Conservation (phyloP, 176 grass and related monocot species). For the Cenchrus americanus region DNA sequence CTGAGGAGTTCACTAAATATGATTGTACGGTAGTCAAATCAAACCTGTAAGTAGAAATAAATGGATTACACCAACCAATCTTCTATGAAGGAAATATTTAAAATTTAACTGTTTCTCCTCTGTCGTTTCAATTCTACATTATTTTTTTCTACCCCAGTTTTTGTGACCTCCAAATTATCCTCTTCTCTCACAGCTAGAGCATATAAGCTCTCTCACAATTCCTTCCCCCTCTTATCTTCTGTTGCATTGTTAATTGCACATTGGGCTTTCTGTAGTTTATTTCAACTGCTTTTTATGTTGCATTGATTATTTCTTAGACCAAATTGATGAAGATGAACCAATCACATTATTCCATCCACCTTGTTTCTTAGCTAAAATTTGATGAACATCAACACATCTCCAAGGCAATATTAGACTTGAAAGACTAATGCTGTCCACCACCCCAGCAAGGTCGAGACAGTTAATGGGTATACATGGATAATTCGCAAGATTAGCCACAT, state of each 20-base stretch:
- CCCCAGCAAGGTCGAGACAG: not conserved
- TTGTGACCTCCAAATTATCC: not conserved
- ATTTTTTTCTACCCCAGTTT: not conserved
- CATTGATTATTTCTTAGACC: too few relatives aligned
- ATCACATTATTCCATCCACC: too few relatives aligned
- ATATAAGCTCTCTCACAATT: not conserved
- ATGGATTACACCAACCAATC: not conserved
- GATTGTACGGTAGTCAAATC: conserved; percentile 18
- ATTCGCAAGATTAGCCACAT: not conserved
- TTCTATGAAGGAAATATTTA: too few relatives aligned
- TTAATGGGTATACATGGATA: not conserved
- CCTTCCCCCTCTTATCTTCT: not conserved
- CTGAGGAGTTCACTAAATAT: conserved; percentile 6
- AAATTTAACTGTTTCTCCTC: not conserved
- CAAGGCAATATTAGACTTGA: conserved; percentile 7
- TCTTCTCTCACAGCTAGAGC: not conserved
- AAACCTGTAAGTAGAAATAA: conserved; percentile 30
- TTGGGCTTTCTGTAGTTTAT: not conserved
- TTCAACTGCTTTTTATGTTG: too few relatives aligned
- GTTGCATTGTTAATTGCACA: not conserved
- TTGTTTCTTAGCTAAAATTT: too few relatives aligned
- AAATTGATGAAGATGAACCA: too few relatives aligned
- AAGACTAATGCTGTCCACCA: not conserved
- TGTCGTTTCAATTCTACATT: not conserved
- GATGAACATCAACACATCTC: not conserved